Base-by-base conservation (phyloP, 1,284 basidiomycete genomes). In the Testicularia cyperi region DNA sequence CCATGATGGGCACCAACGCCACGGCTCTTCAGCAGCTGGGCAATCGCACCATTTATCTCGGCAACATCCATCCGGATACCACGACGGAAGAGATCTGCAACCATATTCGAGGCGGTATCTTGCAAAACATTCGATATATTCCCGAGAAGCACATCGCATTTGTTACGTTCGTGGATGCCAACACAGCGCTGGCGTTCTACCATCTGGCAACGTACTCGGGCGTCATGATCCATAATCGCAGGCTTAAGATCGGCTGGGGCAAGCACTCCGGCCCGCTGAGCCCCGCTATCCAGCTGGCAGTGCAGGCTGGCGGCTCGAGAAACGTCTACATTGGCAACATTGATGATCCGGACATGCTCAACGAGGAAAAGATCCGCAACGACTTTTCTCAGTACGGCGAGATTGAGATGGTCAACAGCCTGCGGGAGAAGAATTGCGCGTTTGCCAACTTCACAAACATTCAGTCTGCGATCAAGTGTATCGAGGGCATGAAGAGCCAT, bases 361-460 rank as follows among this genome's bases (percentile, higher is more conserved):
- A 52, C 26, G 66, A 70, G 31, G 72, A 75, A 1, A 74, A 74
- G 48, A 65, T 75, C 38, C 62, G 68, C 19, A 46, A 38, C 33
- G 73, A 75, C 44, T 63, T 75, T 42, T 66, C 68, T 22, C 66
- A 70, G 41, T 74, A 66, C 49, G 73, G 73, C 34, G 70, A 74
- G 44, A 60, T 73, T 21, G 73, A 75, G 37, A 62, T 70, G 62
- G 73, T 75, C 36, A 75, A 75, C 57, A 63, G 55, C 31, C 49
- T 75, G 36, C 57, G 55, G 14, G 73, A 74, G 43, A 72, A 74
- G 60, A 75, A 70, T 38, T 75, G 73, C 38, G 70, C 73, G 2
- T 75, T 75, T 45, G 70, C 74, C 57, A 75, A 75, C 54, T 75
- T 75, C 34, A 64, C 64, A 57, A 74, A 73, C 42, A 75, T 75